Conservation (phyloP, 495 filamentous ascomycete genomes). For the Penicillium argentinense region DNA sequence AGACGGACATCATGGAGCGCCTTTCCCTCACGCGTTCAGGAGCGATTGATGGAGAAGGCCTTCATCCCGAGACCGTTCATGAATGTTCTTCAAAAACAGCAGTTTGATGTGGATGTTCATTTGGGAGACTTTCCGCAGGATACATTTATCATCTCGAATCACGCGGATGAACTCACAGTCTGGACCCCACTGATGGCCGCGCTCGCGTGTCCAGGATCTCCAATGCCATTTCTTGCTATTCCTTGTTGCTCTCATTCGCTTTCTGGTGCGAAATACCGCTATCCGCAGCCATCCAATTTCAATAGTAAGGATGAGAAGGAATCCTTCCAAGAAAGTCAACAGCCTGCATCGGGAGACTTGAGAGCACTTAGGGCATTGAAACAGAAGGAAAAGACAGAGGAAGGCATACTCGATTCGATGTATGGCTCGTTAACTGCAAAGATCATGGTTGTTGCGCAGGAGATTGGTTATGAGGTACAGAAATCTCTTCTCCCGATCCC, state of each 20-base stretch:
- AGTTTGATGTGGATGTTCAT: conserved; percentile 47
- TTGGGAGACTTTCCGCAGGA: conserved; percentile 69
- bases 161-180: conserved; percentile 90
- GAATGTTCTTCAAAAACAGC: conserved; percentile 16
- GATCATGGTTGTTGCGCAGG: conserved; percentile 60
- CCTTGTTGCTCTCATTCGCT: conserved; percentile 94
- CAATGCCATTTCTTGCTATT: conserved; percentile 77
- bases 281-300: conserved; percentile 61
- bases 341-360: conserved; percentile 42
- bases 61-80: conserved; percentile 66
- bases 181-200: conserved; percentile 92
- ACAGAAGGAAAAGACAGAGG: conserved; percentile 32
- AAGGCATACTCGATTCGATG: conserved; percentile 48
- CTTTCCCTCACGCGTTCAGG: conserved; percentile 57
- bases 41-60: conserved; percentile 65
- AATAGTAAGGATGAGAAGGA: conserved; percentile 12
- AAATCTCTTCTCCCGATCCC: conserved; percentile 82
- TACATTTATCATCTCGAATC: conserved; percentile 95
- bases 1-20: conserved; percentile 77
- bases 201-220: conserved; percentile 55
- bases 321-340: conserved; percentile 2
- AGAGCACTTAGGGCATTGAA: conserved; percentile 40
- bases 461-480: conserved; percentile 75
- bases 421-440: conserved; percentile 77
- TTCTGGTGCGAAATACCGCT: conserved; percentile 69